These are phyloP conservation scores for Carnegiea gigantea DNA, from an alignment of 179 eudicot species.

Conservation along the genomic window DNA sequence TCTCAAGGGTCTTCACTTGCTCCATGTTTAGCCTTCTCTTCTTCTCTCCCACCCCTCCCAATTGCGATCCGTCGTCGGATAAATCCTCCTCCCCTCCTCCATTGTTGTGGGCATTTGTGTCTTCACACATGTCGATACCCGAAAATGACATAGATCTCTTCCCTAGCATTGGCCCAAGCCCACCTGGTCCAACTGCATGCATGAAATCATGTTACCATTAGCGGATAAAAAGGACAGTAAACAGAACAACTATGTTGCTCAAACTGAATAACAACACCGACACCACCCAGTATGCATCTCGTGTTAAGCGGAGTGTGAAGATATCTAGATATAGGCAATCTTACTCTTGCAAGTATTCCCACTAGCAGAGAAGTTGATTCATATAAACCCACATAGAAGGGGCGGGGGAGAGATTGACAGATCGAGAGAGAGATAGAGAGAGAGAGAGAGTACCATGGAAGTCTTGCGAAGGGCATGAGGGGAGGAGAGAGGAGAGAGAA, in stretches of 20 bases:
- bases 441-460: slow-evolving; percentile 59
- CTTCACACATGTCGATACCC: slow-evolving; percentile 55
- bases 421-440: neutral
- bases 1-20: slow-evolving; percentile 89
- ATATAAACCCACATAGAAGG: neutral
- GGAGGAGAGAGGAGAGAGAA: slow-evolving; percentile 53
- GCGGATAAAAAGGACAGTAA: neutral
- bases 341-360: too few species aligned
- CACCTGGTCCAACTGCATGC: slow-evolving; percentile 22
- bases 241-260: neutral
- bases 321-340: too few species aligned
- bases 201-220: neutral
- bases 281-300: too few species aligned
- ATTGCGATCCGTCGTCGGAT: slow-evolving; percentile 86
- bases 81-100: slow-evolving; percentile 60
- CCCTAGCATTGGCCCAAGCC: slow-evolving; percentile 58
- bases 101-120: slow-evolving; percentile 33
- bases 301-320: too few species aligned
- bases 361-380: too few species aligned
- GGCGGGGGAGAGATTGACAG: neutral
- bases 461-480: slow-evolving; percentile 65
- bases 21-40: slow-evolving; percentile 87
- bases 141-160: slow-evolving; percentile 88
- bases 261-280: too few species aligned
- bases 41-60: slow-evolving; percentile 72